Base-by-base conservation (phyloP, 2,329 filamentous ascomycete genomes). In the Chalaropsis thielavioides region DNA sequence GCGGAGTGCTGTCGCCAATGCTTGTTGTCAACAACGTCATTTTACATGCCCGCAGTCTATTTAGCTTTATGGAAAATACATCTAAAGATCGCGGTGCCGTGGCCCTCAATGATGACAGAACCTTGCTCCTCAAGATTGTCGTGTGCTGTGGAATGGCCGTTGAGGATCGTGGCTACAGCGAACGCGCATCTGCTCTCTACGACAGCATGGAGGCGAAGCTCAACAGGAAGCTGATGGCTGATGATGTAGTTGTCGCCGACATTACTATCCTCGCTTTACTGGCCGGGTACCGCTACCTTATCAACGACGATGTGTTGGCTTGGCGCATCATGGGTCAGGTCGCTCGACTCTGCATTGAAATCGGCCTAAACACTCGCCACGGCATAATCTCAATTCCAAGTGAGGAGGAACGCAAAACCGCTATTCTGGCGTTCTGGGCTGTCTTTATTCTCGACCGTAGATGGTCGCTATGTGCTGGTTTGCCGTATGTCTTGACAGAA, bases 1-100 rank as follows among this genome's bases (percentile, higher is more conserved):
- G 95, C 70, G 90, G 90, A 54, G 83, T 92, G 70, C 95, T 96
- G 90, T 96, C 95, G 73, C 92, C 92, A 0, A 83, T 96, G 3
- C 74, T 95, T 59, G 83, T 89, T 69, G 87, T 95, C 43, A 83
- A 88, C 51, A 80, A 80, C 51, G 77, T 95, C 46, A 84, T 89
- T 44, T 77, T 79, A 5, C 88, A 95, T 72, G 85, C 86, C 6
- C 85, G 82, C 68, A 80, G 81, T 67, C 76, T 96, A 0, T 86
- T 86, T 65, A 79, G 82, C 0, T 94, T 89, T 73, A 84, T 94
- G 71, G 88, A 91, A 69, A 72, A 75, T 0, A 67, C 68, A 11
- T 71, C 71, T 3, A 70, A 70, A 5, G 74, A 75, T 62, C 72
- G 70, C 8, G 69, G 75, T 0, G 69, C 71, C 7, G 72, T 75